Percentiles rank a stretch among this genome's conserved stretches.
Evolutionary conservation across 2,329 filamentous ascomycete genomes (phyloP).

Genomic region (Cladophialophora immunda): DNA sequence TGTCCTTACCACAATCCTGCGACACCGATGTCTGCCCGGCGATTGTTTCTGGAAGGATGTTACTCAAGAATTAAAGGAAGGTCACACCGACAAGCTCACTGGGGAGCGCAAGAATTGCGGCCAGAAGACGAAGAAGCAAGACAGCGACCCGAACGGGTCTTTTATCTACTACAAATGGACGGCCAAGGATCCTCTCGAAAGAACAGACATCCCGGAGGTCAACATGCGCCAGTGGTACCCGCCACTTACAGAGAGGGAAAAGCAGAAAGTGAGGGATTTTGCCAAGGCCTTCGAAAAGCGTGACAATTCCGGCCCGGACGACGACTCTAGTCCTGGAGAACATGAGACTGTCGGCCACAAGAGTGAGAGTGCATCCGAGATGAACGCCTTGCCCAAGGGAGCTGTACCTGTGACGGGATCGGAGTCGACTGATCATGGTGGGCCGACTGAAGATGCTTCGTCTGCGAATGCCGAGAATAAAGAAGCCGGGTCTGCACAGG

Average conservation of each 20-base stretch:
- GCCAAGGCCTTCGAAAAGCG: background rate
- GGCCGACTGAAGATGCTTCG: background rate
- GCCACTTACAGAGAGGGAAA: background rate
- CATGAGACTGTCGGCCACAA: background rate
- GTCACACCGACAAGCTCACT: background rate
- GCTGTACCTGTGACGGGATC: background rate
- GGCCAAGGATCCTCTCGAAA: background rate
- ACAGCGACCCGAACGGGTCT: background rate
- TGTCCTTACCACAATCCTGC: background rate
- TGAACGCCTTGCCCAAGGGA: background rate
- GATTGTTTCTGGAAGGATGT: conserved; percentile 15
- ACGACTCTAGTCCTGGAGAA: background rate
- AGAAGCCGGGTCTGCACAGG: background rate
- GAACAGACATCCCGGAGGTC: conserved; percentile 1
- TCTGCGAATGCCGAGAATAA: background rate
- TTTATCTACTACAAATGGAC: background rate
- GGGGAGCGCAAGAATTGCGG: background rate
- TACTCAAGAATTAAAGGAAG: background rate
- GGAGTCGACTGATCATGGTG: background rate
- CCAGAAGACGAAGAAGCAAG: background rate
- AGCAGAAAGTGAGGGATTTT: conserved; percentile 11
- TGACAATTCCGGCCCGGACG: background rate
- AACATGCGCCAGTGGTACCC: conserved; percentile 19
- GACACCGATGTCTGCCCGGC: conserved; percentile 7
- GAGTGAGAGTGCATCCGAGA: background rate